Evolutionary conservation across 306 rosid species (phyloP).

Genomic region (Datisca glomerata): DNA sequence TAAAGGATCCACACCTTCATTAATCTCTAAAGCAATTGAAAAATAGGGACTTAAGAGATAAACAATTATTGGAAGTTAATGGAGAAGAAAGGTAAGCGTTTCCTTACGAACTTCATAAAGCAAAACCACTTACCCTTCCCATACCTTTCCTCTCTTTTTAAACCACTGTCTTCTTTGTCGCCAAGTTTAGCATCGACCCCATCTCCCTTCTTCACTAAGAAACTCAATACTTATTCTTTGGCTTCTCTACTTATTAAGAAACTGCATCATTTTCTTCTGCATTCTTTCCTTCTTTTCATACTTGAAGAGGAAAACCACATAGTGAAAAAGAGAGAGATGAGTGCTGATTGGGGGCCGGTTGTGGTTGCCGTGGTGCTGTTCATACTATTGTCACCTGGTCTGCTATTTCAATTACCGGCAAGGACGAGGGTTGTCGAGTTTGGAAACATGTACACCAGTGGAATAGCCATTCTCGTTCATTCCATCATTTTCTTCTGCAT

Average conservation of each 20-base stretch:
- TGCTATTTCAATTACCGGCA: constrained; percentile 78
- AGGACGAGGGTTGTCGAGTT: constrained; percentile 72
- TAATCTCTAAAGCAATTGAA: background rate
- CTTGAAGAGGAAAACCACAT: constrained; percentile 8
- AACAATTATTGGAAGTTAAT: background rate
- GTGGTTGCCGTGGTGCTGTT: constrained; percentile 66
- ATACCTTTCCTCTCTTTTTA: constrained; percentile 66
- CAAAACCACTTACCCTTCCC: constrained; percentile 35
- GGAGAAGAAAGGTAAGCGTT: background rate
- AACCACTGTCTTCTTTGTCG: constrained; percentile 35
- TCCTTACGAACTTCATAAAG: constrained; percentile 37
- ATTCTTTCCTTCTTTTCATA: background rate
- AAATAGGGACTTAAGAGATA: no score
- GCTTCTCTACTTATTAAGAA: constrained; percentile 16
- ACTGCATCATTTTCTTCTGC: constrained; percentile 7
- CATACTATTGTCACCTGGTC: constrained; percentile 81
- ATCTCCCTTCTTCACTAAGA: constrained; percentile 80
- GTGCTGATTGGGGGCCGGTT: constrained; percentile 91
- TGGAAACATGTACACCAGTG: constrained; percentile 92
- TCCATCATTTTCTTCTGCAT: constrained; percentile 76
- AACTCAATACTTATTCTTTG: constrained; percentile 18
- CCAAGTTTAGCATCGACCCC: constrained; percentile 69
- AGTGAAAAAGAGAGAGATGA: constrained; percentile 22
- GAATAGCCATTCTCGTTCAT: constrained; percentile 84
- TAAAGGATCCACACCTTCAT: background rate